A percentile compares a stretch with the other conserved stretches of the same genome.
Conservation (phyloP, 805 yeast species). For the Cyberlindnera sargentensis region DNA sequence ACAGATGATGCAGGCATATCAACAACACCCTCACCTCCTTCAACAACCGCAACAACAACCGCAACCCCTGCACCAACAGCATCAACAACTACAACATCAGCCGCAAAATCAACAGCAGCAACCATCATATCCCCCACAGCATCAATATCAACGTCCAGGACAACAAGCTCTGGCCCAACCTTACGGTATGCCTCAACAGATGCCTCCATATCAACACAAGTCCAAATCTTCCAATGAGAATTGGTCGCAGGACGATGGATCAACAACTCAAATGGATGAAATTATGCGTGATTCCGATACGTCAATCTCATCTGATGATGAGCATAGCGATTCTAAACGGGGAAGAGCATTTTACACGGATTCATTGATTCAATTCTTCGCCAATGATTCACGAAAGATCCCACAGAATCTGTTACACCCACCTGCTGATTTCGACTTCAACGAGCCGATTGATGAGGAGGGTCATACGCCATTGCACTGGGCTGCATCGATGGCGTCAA, state of each 20-base stretch:
- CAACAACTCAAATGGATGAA: conserved; percentile 23
- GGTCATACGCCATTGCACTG: conserved; percentile 81
- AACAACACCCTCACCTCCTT: background rate
- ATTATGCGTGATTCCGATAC: conserved; percentile 32
- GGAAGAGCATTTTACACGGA: conserved; percentile 32
- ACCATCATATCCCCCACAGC: conserved; percentile 15
- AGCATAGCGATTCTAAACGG: conserved; percentile 6
- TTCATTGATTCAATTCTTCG: conserved; percentile 42
- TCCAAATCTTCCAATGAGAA: conserved; percentile 21
- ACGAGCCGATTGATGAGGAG: conserved; percentile 67
- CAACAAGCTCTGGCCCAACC: conserved; percentile 21
- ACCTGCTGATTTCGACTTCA: conserved; percentile 57
- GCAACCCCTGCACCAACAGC: conserved; percentile 14
- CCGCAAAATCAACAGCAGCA: conserved; percentile 20
- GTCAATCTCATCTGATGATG: conserved; percentile 32
- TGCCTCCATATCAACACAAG: conserved; percentile 18
- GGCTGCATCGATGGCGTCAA: conserved; percentile 76
- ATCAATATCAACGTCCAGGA: conserved; percentile 18
- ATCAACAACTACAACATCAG: conserved; percentile 9
- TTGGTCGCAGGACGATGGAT: conserved; percentile 28
- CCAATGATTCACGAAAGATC: conserved; percentile 28
- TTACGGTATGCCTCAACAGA: conserved; percentile 18
- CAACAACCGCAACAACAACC: conserved; percentile 18
- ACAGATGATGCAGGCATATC: background rate
- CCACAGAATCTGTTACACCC: conserved; percentile 40